Conservation (phyloP, 2,329 filamentous ascomycete genomes). For the Tolypocladium album region DNA sequence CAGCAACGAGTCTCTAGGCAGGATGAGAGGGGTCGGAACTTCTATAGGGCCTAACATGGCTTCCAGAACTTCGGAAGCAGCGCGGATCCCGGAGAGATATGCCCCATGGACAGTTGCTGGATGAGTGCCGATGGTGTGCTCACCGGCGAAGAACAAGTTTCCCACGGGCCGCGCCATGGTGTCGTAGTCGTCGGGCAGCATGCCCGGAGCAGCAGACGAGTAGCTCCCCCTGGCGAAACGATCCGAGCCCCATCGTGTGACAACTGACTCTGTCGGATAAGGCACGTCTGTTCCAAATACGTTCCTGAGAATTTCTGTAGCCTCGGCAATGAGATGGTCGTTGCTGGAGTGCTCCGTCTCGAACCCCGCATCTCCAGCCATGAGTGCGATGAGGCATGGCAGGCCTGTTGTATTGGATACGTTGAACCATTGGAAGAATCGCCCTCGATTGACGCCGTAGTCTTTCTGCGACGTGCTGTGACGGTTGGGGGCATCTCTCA, state of each 20-base stretch:
- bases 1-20: conserved; percentile 44
- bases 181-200: conserved; percentile 83
- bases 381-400: conserved; percentile 79
- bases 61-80: conserved; percentile 76
- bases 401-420: conserved; percentile 81
- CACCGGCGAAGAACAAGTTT: conserved; percentile 88
- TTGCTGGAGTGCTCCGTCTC: conserved; percentile 73
- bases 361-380: conserved; percentile 90
- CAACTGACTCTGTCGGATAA: conserved; percentile 70
- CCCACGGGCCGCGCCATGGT: conserved; percentile 76
- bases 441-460: conserved; percentile 69
- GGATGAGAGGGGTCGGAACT: conserved; percentile 64
- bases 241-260: conserved; percentile 89
- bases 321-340: conserved; percentile 66
- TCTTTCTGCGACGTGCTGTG: conserved; percentile 69
- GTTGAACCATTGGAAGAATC: conserved; percentile 98
- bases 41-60: conserved; percentile 71
- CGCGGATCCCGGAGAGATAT: conserved; percentile 85
- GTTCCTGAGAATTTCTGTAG: conserved; percentile 64
- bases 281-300: conserved; percentile 67
- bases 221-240: conserved; percentile 90
- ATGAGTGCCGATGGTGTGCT: conserved; percentile 91
- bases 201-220: conserved; percentile 79
- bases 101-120: conserved; percentile 96
- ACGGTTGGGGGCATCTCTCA: conserved; percentile 60